Conservation (phyloP, 306 rosid species). For the Betula pendula region DNA sequence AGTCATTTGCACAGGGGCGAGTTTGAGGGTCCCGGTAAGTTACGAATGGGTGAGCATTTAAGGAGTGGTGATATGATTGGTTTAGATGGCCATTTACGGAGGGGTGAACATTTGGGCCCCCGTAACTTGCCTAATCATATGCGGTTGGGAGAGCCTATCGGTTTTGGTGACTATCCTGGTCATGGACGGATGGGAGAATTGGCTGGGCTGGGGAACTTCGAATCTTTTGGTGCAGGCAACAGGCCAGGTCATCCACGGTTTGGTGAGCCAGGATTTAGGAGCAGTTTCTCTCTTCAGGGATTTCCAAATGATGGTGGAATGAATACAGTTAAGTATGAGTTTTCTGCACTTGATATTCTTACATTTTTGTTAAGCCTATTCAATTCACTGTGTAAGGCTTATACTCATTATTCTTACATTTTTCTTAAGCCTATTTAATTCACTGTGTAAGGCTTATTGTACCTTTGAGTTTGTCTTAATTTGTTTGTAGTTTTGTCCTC, state of each 20-base stretch:
- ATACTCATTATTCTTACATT: neutral
- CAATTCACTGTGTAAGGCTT: neutral
- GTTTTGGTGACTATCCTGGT: constrained; percentile 68
- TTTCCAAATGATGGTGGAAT: constrained; percentile 67
- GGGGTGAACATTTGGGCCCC: constrained; percentile 74
- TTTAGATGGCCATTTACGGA: constrained; percentile 56
- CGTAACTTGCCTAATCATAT: constrained; percentile 60
- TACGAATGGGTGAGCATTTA: constrained; percentile 66
- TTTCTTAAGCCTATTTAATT: neutral
- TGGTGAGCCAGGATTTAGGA: constrained; percentile 98
- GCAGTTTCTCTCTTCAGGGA: constrained; percentile 76
- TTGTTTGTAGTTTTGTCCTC: neutral
- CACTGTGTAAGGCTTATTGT: neutral
- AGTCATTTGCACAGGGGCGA: constrained; percentile 67
- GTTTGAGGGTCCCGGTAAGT: constrained; percentile 69
- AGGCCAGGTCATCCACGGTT: constrained; percentile 67
- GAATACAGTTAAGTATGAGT: constrained; percentile 67
- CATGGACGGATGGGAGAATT: constrained; percentile 63
- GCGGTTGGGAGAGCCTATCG: constrained; percentile 57
- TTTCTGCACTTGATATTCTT: neutral
- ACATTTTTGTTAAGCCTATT: neutral
- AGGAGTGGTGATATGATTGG: constrained; percentile 64
- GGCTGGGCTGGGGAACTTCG: constrained; percentile 63
- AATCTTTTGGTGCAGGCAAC: constrained; percentile 58
- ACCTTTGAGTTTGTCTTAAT: neutral